Base-by-base conservation (phyloP, 352 stramenopile genomes). In the Thalassiosira mediterranea region DNA sequence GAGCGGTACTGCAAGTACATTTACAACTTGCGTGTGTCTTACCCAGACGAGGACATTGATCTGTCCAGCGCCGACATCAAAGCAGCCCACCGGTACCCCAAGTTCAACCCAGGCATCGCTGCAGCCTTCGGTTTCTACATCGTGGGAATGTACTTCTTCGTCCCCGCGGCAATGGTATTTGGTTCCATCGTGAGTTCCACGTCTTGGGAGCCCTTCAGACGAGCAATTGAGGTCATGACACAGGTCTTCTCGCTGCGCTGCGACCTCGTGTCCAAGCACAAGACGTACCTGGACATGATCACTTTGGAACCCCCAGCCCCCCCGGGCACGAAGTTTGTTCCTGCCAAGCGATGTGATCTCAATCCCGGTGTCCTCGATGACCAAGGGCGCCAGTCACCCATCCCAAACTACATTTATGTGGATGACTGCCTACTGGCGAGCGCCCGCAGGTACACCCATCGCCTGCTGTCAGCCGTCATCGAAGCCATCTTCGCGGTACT, bases 81-180 rank as follows among this genome's bases (percentile, higher is more conserved):
- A 5, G 52, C 64, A 1, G 60, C 59, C 44, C 76, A 75, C 32
- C n/a, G 74, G 3, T 78, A 53, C 19, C 51, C 54, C 0, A 4
- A 23, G 10, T 49, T 83, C 2, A n/a, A 67, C 19, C 44, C 74
- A 23, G 66, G 71, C 19, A 5, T 71, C 0, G 21, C 52, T 51
- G 66, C 65, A 4, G 60, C 74, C 0, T 77, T 83, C 48, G 53
- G 52, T 17, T 83, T 83, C n/a, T 7, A 10, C 44, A 21, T 61
- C 1, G 26, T 31, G 0, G 38, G 15, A 2, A n/a, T 52, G 1
- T n/a, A 48, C 2, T 75, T 42, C 17, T 66, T 23, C 31, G 0
- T 75, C 0, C 11, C 66, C 4, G 78, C 53, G 0, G 54, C 53
- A 8, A 83, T 76, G 60, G 66, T 83, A 0, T 83, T 83, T 61